Percentiles rank a stretch among this genome's conserved stretches.
Evolutionary conservation across 106 monocot species (phyloP).

Genomic region (Dendrobium nobile): DNA sequence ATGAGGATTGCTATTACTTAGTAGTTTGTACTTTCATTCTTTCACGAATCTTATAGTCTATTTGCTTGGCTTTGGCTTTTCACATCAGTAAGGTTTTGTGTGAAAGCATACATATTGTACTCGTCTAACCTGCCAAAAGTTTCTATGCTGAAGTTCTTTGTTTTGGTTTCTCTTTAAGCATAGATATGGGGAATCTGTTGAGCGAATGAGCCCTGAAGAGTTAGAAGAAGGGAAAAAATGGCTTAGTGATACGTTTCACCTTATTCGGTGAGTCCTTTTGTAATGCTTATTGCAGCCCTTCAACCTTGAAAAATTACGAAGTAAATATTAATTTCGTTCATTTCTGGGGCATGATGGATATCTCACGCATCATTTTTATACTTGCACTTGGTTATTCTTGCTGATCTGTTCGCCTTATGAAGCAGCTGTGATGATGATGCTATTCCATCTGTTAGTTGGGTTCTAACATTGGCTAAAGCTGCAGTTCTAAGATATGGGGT

Average conservation of each 20-base stretch:
- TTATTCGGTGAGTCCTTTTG: conserved; percentile 50
- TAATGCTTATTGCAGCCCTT: neutral
- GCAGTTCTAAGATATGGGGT: conserved; percentile 78
- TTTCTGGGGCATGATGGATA: neutral
- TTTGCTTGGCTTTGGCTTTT: neutral
- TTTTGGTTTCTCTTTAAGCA: neutral
- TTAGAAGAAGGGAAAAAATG: conserved; percentile 85
- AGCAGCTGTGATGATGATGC: conserved; percentile 73
- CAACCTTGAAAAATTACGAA: neutral
- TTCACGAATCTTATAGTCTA: neutral
- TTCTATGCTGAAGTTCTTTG: neutral
- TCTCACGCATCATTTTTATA: neutral
- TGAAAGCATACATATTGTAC: neutral
- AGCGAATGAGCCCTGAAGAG: conserved; percentile 64
- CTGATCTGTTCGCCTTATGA: neutral
- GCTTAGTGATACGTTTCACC: conserved; percentile 69
- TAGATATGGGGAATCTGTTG: conserved; percentile 56
- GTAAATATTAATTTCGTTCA: neutral
- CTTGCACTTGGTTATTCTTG: neutral
- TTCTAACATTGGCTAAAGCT: conserved; percentile 69
- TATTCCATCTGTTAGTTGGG: conserved; percentile 76
- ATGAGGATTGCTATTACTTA: neutral
- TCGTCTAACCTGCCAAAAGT: neutral
- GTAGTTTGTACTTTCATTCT: neutral
- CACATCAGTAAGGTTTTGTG: neutral